Evolutionary conservation across 305 asterid genomes (phyloP), one percentile per base, ranked within the genome.

Genomic region (Fraxinus sp.): DNA sequence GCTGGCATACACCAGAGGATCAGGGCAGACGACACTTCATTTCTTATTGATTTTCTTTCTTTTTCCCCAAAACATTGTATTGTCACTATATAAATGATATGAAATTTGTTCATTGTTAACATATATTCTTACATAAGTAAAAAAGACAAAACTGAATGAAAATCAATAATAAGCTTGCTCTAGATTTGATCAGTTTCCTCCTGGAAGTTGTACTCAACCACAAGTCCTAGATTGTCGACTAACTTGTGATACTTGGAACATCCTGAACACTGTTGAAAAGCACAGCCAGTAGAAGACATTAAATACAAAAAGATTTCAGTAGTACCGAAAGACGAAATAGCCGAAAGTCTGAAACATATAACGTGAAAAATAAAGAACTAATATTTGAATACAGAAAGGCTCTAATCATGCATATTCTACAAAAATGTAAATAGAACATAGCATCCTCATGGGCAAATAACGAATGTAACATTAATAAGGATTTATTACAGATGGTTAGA

Each of bases 191-290:
- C 91, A 74, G 28, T 76, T 79, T 92, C 97, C 80, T 92, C 97
- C 86, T 82, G 88, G 76, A 94, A 88, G 83, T 92, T 90, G 91
- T 94, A 92, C 82, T 96, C 98, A 39, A 90, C 88, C 76, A 92
- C 95, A 78, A 94, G 95, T 70, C 94, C 98, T 52, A 94, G 99
- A 87, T 96, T 96, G 93, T 96, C 98, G 20, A 91, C 99, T 83
- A 96, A 86, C 90, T 89, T 93, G 92, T 96, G 98, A 90, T 94
- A 89, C 88, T 86, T 85, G 83, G 94, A 86, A 86, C 99, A 95
- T 44, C 99, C 98, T 82, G 98, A 83, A 86, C 99, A 96, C 99
- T 96, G 94, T 85, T 83, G 70, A 86, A 84, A 72, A 84, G 76
- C 76, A 85, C 64, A 57, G 72, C 79, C 66, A 37, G 77, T 81